Evolutionary conservation across 2,329 filamentous ascomycete genomes (phyloP).

Genomic region (Neobulgaria alba): DNA sequence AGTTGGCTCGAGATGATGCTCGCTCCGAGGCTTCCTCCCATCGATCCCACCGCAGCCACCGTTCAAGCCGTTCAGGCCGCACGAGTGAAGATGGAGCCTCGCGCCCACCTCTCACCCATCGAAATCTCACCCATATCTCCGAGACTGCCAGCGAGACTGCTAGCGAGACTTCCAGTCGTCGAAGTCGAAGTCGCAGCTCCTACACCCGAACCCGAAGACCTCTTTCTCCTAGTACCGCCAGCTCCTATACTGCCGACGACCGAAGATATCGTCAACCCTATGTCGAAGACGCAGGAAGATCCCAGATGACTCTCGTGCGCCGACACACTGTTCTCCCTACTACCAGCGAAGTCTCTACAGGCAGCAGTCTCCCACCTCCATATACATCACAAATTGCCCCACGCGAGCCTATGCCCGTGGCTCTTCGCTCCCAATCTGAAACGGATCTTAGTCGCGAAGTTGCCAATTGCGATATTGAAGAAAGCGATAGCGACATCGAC

Average conservation of each 20-base stretch:
- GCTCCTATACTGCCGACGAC: background rate
- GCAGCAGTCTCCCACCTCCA: conserved; percentile 13
- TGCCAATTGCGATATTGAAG: too few species aligned
- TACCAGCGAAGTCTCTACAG: background rate
- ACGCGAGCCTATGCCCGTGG: conserved; percentile 4
- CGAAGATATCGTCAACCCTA: conserved; percentile 16
- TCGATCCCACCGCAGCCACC: conserved; percentile 21
- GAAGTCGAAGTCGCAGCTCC: conserved; percentile 16
- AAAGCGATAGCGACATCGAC: conserved; percentile 51
- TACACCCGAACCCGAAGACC: conserved; percentile 16
- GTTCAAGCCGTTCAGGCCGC: conserved; percentile 4
- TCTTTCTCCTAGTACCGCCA: conserved; percentile 2
- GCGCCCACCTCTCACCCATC: conserved; percentile 20
- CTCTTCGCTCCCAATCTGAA: conserved; percentile 18
- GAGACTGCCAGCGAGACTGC: conserved; percentile 15
- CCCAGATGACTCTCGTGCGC: conserved; percentile 15
- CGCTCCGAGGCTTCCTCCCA: conserved; percentile 33
- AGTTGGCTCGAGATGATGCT: conserved; percentile 26
- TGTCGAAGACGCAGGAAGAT: conserved; percentile 16
- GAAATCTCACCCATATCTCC: conserved; percentile 17
- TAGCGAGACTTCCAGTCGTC: conserved; percentile 15
- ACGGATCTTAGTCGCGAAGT: conserved; percentile 19
- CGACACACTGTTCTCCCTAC: conserved; percentile 22
- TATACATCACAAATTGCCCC: conserved; percentile 12
- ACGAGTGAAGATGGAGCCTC: conserved; percentile 3